A percentile compares a stretch with the other conserved stretches of the same genome.
Evolutionary conservation across 805 yeast species (phyloP).

Genomic region (Isabelozyma pseudorhagii): DNA sequence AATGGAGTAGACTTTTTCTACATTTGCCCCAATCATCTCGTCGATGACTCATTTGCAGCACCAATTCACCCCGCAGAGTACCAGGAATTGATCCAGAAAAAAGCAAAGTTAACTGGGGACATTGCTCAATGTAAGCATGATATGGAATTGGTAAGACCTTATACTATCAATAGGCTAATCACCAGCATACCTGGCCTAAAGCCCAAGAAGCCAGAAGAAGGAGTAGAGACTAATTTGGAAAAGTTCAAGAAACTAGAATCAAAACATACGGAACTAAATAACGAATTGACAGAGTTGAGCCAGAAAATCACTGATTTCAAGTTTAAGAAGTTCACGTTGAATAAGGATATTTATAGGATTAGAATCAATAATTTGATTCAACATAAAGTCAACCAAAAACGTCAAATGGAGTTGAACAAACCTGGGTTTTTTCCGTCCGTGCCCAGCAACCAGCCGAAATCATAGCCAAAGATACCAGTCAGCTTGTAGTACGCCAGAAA

Average conservation of each 20-base stretch:
- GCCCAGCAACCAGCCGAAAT: constrained; percentile 6
- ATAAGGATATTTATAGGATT: constrained; percentile 38
- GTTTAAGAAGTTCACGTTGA: constrained; percentile 39
- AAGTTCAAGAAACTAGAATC: constrained; percentile 12
- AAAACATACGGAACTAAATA: constrained; percentile 14
- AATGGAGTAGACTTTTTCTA: constrained; percentile 53
- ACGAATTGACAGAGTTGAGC: constrained; percentile 14
- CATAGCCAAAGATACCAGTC: too few relatives aligned
- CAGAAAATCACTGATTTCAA: constrained; percentile 21
- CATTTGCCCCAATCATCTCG: constrained; percentile 46
- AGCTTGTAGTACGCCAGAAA: too few relatives aligned
- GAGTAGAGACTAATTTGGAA: constrained; percentile 4
- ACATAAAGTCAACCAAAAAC: constrained; percentile 23
- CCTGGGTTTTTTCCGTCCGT: constrained; percentile 41
- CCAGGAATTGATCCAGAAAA: constrained; percentile 18
- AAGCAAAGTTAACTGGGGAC: constrained; percentile 14
- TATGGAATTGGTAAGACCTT: constrained; percentile 28
- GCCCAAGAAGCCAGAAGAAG: constrained; percentile 7
- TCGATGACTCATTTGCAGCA: constrained; percentile 46
- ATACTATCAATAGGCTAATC: constrained; percentile 29
- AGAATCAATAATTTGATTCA: constrained; percentile 37
- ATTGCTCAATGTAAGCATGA: constrained; percentile 17
- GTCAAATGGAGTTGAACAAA: constrained; percentile 25
- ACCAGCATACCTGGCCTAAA: constrained; percentile 11
- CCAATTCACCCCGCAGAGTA: constrained; percentile 35